Evolutionary conservation across 257 asterid species (phyloP), one percentile per base, ranked within the genome.

Genomic region (Fraxinus anomala): DNA sequence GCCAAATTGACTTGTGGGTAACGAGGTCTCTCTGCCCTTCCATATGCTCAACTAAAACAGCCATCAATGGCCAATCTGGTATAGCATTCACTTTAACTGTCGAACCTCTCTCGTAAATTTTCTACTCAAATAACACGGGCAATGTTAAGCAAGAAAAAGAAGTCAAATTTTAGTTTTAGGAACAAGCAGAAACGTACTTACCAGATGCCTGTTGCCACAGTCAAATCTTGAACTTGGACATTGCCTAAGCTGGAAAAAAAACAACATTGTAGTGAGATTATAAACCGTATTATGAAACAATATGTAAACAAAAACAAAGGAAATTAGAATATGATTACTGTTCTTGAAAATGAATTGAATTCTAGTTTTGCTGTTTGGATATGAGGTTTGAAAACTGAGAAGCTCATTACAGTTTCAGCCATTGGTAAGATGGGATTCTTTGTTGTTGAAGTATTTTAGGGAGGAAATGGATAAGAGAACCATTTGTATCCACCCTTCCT

Each of bases 1-100:
- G 98, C 98, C 98, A 93, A 68, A 90, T 89, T 74, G 95, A 89
- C 70, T 93, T 93, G 85, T 89, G 93, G n/a, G 95, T 93, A 40
- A 92, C 86, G 63, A 93, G 90, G 67, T 93, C 96, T 70, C 96
- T 86, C 68, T 91, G 93, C 63, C 98, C 97, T 76, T 93, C 98
- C 80, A 81, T 0, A 66, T 90, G 97, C 81, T 92, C 98, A 70
- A 93, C 93, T 76, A 90, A 74, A 10, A 90, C 91, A 6, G 98
- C 97, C 98, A 93, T 93, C 81, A 93, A 80, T 23, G 93, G 98
- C 97, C 92, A 91, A 71, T 89, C 93, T 13, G 96, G 94, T 33
- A 91, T 61, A 17, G 90, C 96, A 5, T 90, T 88, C 26, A 73
- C 85, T 72, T 51, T 85, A 31, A 82, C 26, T 16, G 26, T 31